Evolutionary conservation across 192 early-diverging fungal genomes (phyloP).

Genomic region (Gryganskiella cystojenkinii): DNA sequence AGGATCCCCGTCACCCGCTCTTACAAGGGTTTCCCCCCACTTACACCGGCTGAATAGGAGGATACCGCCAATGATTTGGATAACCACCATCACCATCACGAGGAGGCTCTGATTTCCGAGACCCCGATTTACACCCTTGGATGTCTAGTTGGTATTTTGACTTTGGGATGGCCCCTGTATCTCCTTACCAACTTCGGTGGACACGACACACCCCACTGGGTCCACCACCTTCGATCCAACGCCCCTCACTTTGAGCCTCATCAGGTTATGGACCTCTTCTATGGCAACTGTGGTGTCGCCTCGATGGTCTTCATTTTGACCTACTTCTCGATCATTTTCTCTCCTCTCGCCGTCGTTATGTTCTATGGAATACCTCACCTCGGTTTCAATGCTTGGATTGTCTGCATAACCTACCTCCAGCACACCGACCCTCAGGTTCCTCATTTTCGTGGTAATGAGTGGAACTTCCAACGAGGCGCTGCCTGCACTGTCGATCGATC

Average conservation of each 20-base stretch:
- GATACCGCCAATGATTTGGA: too few species aligned
- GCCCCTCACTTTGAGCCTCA: constrained; percentile 82
- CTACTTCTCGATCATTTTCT: constrained; percentile 61
- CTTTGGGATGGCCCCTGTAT: constrained; percentile 94
- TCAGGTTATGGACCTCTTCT: constrained; percentile 74
- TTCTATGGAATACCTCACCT: constrained; percentile 94
- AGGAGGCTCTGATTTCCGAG: constrained; percentile 71
- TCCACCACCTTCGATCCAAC: constrained; percentile 89
- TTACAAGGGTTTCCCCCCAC: constrained; percentile 60
- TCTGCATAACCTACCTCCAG: constrained; percentile 93
- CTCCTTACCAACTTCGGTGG: constrained; percentile 81
- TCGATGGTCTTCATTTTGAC: constrained; percentile 62
- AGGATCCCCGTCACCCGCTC: constrained; percentile 87
- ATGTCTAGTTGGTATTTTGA: constrained; percentile 69
- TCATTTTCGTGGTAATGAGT: constrained; percentile 83
- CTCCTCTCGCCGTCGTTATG: constrained; percentile 70
- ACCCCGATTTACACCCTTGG: constrained; percentile 76
- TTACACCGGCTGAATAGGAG: too few species aligned
- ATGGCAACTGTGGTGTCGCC: constrained; percentile 82
- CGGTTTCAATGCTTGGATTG: constrained; percentile 92
- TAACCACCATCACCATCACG: constrained; percentile 53
- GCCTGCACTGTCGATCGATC: constrained; percentile 89
- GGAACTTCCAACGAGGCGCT: constrained; percentile 94
- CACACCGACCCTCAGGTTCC: constrained; percentile 90
- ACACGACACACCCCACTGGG: constrained; percentile 73